Base-by-base conservation (phyloP, 306 rosid genomes). In the Prosopis cineraria region DNA sequence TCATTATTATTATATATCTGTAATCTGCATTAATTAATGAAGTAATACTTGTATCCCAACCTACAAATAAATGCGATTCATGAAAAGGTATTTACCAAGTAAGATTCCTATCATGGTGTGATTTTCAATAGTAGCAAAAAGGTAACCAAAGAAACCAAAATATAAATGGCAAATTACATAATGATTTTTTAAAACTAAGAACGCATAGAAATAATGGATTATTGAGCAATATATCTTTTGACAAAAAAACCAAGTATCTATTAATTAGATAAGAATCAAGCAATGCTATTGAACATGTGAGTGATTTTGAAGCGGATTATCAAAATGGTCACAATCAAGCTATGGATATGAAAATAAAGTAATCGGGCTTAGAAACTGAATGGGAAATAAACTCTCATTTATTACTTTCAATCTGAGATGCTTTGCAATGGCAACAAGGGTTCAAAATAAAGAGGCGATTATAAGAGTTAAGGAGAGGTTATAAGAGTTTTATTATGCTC, bases 1-100 rank as follows among this genome's bases (percentile, higher is more conserved):
- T 50, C 68, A 64, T 58, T 79, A 74, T 59, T 52, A 50, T 33
- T 64, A 29, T 64, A 62, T 29, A 27, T 71, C 55, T n/a, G 4
- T 39, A 53, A 22, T 53, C 31, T 6, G 13, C 22, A 22, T 22
- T 53, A 7, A 37, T 25, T 19, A 71, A 76, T 68, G 73, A 80
- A 50, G 20, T 13, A 30, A 19, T 59, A 73, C 52, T 43, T 63
- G 43, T 52, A 31, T 69, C 33, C 58, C 31, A 44, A 48, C 40
- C 12, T 66, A 40, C 58, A 2, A 65, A 40, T 39, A 56, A 53
- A 43, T 66, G 58, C 76, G 65, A 19, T 52, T 2, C 56, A 20
- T 50, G 2, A 8, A 52, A 52, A 52, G 6, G 34, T 5, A 19
- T 31, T 5, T 6, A 62, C 41, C 11, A 3, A 30, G 34, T 33